Evolutionary conservation across 2,329 filamentous ascomycete genomes (phyloP).

Genomic region (Neofusicoccum parvum): DNA sequence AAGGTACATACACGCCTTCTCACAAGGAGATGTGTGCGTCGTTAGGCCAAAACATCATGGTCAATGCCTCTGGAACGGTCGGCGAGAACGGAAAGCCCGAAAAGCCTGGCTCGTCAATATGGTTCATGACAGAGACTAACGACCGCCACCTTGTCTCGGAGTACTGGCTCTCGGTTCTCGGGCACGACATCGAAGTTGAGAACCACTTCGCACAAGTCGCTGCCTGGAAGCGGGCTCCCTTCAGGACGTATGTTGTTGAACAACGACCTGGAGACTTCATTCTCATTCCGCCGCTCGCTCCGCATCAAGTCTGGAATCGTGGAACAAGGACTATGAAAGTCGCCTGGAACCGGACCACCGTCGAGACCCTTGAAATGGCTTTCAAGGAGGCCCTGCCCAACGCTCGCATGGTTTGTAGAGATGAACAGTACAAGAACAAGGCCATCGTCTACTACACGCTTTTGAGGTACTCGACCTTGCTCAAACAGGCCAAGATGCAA

Average conservation of each 20-base stretch:
- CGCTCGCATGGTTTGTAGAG: slow-evolving; percentile 86
- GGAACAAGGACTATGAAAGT: slow-evolving; percentile 96
- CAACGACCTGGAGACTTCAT: slow-evolving; percentile 91
- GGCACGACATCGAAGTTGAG: slow-evolving; percentile 95
- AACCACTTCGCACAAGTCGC: slow-evolving; percentile 95
- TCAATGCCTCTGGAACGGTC: slow-evolving; percentile 73
- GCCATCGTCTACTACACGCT: slow-evolving; percentile 90
- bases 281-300: slow-evolving; percentile 86
- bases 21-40: slow-evolving; percentile 98
- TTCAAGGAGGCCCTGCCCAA: slow-evolving; percentile 85
- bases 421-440: slow-evolving; percentile 99
- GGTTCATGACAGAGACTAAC: slow-evolving; percentile 98
- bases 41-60: slow-evolving; percentile 97
- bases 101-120: slow-evolving; percentile 84
- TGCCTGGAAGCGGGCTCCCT: slow-evolving; percentile 92
- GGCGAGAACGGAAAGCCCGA: slow-evolving; percentile 69
- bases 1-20: slow-evolving; percentile 93
- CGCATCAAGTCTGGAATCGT: slow-evolving; percentile 97
- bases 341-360: slow-evolving; percentile 94
- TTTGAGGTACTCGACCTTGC: slow-evolving; percentile 68
- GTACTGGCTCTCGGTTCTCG: slow-evolving; percentile 89
- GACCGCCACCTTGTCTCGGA: slow-evolving; percentile 89
- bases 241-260: slow-evolving; percentile 89
- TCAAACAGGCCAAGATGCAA: slow-evolving; percentile 61
- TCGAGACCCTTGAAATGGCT: slow-evolving; percentile 85